Conservation (phyloP, 2,329 filamentous ascomycete genomes). For the Diaporthe australafricana region DNA sequence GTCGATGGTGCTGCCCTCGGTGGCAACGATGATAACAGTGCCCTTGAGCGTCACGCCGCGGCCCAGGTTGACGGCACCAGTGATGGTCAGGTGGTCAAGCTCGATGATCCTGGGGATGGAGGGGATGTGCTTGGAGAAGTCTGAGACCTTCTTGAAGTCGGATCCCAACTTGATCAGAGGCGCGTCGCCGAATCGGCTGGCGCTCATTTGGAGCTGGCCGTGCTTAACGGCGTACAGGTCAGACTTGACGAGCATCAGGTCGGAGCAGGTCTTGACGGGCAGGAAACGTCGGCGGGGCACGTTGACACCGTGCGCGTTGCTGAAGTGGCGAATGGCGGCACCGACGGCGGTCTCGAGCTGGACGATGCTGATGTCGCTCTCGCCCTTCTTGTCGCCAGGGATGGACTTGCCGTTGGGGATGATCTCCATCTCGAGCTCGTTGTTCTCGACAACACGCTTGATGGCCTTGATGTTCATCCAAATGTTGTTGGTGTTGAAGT, state of each 20-base stretch:
- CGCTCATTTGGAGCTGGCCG: slow-evolving; percentile 96
- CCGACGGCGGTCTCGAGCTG: slow-evolving; percentile 99
- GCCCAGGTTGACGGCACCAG: slow-evolving; percentile 95
- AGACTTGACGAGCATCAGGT: slow-evolving; percentile 99
- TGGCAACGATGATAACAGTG: slow-evolving; percentile 98
- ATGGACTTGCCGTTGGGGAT: slow-evolving; percentile 99
- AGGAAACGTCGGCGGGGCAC: slow-evolving; percentile 97
- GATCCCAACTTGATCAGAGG: slow-evolving; percentile 98
- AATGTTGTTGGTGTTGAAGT: slow-evolving; percentile 99
- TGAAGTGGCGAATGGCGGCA: slow-evolving; percentile 98
- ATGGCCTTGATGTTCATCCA: slow-evolving; percentile 98
- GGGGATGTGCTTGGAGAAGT: slow-evolving; percentile 89
- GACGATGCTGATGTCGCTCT: slow-evolving; percentile 96
- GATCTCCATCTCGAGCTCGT: slow-evolving; percentile 99
- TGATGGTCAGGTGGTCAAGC: slow-evolving; percentile 96
- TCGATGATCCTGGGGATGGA: slow-evolving; percentile 92
- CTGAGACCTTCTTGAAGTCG: slow-evolving; percentile 99
- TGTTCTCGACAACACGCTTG: slow-evolving; percentile 98
- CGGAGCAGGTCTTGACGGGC: slow-evolving; percentile 99
- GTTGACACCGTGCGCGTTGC: slow-evolving; percentile 98
- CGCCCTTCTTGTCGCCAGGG: slow-evolving; percentile 98
- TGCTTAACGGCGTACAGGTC: slow-evolving; percentile 99
- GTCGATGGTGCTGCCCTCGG: slow-evolving; percentile 97
- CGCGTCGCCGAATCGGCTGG: slow-evolving; percentile 94
- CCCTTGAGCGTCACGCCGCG: slow-evolving; percentile 96